These are phyloP conservation scores for Limnomonas spitsbergensis DNA, from an alignment of 139 green algal genomes.

Conservation along the genomic window DNA sequence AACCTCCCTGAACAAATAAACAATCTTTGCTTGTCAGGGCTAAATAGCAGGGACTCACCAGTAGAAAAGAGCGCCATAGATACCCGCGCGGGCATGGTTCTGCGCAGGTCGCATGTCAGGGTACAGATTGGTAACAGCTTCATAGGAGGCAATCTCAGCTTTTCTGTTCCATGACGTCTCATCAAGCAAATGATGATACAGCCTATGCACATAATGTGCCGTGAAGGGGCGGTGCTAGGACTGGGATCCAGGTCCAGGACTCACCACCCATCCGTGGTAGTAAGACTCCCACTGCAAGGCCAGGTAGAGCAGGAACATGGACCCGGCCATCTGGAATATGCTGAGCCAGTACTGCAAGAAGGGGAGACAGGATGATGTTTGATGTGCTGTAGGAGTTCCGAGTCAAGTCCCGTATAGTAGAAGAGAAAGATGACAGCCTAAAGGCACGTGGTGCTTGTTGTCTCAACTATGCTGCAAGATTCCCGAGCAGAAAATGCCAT, in stretches of 20 bases:
- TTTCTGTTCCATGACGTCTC: no score
- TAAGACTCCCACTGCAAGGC: constrained; percentile 16
- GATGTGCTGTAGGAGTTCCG: not conserved
- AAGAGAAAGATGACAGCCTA: not conserved
- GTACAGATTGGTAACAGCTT: not conserved
- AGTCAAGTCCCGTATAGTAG: not conserved
- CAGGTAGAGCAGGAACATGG: constrained; percentile 6
- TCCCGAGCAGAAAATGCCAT: not conserved
- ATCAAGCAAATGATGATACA: not conserved
- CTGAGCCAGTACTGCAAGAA: constrained; percentile 5
- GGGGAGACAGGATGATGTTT: no score
- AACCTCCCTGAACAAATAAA: no score
- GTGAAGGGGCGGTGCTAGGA: no score
- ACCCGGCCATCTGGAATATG: not conserved
- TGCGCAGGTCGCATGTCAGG: constrained; percentile 5
- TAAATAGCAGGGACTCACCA: no score
- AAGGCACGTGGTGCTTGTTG: not conserved
- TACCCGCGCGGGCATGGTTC: not conserved
- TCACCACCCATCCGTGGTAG: constrained; percentile 20
- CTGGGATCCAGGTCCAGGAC: no score
- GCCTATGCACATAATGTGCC: no score
- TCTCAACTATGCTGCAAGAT: not conserved
- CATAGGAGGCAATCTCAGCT: no score
- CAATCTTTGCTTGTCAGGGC: no score
- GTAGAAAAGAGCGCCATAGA: constrained; percentile 4